Evolutionary conservation across 352 stramenopile genomes (phyloP).

Genomic region (Pythium pyrilobum): DNA sequence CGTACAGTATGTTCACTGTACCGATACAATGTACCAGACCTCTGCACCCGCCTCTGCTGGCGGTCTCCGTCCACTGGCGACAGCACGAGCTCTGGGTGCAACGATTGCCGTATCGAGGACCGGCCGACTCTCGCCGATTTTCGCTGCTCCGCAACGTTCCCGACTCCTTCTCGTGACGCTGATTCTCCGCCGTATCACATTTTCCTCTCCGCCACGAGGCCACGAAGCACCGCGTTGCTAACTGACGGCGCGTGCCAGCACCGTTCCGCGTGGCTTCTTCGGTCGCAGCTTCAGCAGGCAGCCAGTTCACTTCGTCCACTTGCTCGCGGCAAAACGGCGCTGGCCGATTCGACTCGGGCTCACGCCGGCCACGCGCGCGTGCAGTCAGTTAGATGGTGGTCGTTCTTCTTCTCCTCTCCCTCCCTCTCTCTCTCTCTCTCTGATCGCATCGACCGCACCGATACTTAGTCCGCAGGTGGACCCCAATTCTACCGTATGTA

Average conservation of each 20-base stretch:
- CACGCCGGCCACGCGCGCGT: not conserved
- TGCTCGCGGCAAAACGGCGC: not conserved
- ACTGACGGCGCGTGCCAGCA: not conserved
- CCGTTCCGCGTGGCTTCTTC: conserved; percentile 6
- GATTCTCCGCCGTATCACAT: not conserved
- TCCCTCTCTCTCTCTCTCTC: too few species aligned
- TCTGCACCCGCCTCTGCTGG: too few species aligned
- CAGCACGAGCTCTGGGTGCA: not conserved
- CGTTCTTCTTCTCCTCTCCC: not conserved
- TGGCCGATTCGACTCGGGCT: not conserved
- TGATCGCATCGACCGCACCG: too few species aligned
- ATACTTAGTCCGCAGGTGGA: too few species aligned
- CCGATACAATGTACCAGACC: too few species aligned
- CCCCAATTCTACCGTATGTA: too few species aligned
- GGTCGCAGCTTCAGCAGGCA: not conserved
- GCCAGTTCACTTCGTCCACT: not conserved
- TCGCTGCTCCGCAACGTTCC: not conserved
- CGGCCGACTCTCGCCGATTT: not conserved
- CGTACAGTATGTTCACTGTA: too few species aligned
- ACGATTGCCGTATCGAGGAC: too few species aligned
- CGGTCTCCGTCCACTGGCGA: too few species aligned
- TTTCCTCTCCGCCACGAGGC: not conserved
- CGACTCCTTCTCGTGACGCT: not conserved
- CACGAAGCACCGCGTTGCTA: not conserved
- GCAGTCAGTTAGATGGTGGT: not conserved